Base-by-base conservation (phyloP, 164 flowering plant genomes). In the Dillenia turbinata region DNA sequence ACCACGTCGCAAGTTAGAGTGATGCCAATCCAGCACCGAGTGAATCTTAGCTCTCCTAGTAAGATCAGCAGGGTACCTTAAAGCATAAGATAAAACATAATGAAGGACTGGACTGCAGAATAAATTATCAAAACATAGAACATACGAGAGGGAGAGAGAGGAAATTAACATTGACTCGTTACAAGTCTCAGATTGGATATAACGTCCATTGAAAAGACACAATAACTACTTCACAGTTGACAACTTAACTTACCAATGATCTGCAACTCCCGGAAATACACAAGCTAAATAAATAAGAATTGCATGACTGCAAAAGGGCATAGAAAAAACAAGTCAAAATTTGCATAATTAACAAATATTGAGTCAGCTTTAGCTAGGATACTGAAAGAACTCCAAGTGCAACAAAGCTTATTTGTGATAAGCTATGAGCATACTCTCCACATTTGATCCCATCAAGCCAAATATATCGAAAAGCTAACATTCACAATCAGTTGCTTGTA, bases 11-110 rank as follows among this genome's bases (percentile, higher is more conserved):
- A 94, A 69, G 72, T 89, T 86, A 47, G 88, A 68, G 59, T 89
- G 96, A 72, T 94, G 99, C 99, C 97, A 91, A 73, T 94, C 96
- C 70, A 94, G 72, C 44, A 89, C 88, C 1, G 96, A 86, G 58
- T 94, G 71, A 22, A 91, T 75, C 77, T 79, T 85, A 50, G 93
- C 93, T 75, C 97, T 91, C 74, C 66, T 80, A 63, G 19, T 74
- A 68, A 88, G 76, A 84, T 94, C 99, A 66, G 83, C 68, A 8
- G 97, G 97, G 67, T 90, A 91, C 97, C 93, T 90, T 65, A 57
- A 47, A 61, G 65, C 48, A 53, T 49, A 55, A 22, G 15, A 9
- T n/a, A 60, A 10, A 43, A 62, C 12, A 63, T 24, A 19, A 45
- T 47, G 14, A 44, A 52, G 9, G 62, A 56, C 22, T 47, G 44